Evolutionary conservation across 2,329 filamentous ascomycete genomes (phyloP).

Genomic region (Ascosphaera apis): DNA sequence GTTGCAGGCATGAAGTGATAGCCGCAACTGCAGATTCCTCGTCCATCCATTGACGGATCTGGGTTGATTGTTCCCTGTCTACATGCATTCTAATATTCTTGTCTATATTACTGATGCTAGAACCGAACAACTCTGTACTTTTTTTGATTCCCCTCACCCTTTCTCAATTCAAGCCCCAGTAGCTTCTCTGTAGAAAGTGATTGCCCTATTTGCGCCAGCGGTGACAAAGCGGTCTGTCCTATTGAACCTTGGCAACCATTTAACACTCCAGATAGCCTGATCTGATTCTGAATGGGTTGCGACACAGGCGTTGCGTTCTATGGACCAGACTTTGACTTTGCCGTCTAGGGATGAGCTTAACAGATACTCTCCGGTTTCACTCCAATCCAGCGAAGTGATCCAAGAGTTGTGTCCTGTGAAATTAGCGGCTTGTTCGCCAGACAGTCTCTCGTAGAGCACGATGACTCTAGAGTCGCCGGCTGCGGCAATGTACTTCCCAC

Average conservation of each 20-base stretch:
- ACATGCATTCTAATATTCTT: neutral
- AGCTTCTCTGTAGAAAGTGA: conserved; percentile 69
- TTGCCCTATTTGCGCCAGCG: conserved; percentile 49
- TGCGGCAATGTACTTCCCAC: conserved; percentile 61
- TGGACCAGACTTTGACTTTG: conserved; percentile 88
- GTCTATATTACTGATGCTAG: too few species aligned
- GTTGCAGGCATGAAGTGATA: conserved; percentile 28
- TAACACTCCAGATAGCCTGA: conserved; percentile 60
- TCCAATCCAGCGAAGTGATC: conserved; percentile 87
- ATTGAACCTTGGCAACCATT: conserved; percentile 53
- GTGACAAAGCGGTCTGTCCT: conserved; percentile 50
- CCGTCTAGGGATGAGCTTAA: conserved; percentile 73
- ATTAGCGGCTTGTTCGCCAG: conserved; percentile 80
- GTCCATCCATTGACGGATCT: neutral
- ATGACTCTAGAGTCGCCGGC: conserved; percentile 78
- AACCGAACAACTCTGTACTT: conserved; percentile 5
- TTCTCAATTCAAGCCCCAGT: conserved; percentile 32
- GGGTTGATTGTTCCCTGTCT: neutral
- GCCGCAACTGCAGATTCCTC: neutral
- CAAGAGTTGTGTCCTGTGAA: conserved; percentile 59
- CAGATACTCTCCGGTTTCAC: conserved; percentile 72
- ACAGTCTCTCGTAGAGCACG: conserved; percentile 73
- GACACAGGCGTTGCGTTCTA: conserved; percentile 63
- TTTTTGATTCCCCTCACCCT: neutral
- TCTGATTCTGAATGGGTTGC: conserved; percentile 86